phyloP scores from a whole-genome alignment of 306 rosid genomes.

The Vicia faba region DNA sequence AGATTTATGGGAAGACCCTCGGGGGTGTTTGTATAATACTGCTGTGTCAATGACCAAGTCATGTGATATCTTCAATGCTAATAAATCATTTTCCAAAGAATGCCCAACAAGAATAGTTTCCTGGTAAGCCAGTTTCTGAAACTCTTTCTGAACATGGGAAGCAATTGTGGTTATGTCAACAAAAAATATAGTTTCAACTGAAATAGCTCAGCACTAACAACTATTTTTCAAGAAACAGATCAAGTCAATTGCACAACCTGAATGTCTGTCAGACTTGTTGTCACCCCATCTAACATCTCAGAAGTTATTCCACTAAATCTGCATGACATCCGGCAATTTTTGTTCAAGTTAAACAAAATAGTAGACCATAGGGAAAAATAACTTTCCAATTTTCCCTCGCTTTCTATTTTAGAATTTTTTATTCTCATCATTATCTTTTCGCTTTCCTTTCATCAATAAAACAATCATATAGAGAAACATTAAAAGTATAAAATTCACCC shows the following conservation, averaged over 20 bases:
- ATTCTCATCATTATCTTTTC: neutral
- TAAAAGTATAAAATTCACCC: conserved; percentile 16
- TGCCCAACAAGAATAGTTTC: conserved; percentile 92
- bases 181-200: conserved; percentile 32
- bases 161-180: conserved; percentile 47
- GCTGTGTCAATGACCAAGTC: conserved; percentile 83
- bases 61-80: conserved; percentile 83
- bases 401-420: neutral
- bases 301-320: conserved; percentile 95
- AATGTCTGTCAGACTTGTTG: conserved; percentile 77
- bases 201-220: conserved; percentile 33
- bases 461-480: conserved; percentile 3
- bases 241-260: conserved; percentile 63
- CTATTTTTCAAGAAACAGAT: conserved; percentile 24
- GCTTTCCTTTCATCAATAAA: neutral
- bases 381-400: neutral
- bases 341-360: conserved; percentile 7
- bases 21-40: conserved; percentile 70
- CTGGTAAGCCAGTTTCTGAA: conserved; percentile 74
- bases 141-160: conserved; percentile 63
- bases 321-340: conserved; percentile 35
- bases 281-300: conserved; percentile 85
- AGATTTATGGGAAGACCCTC: conserved; percentile 71
- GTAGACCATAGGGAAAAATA: neutral
- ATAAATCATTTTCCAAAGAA: conserved; percentile 89